Evolutionary conservation across 2,329 filamentous ascomycete genomes (phyloP), one percentile per base, ranked within the genome.

Genomic region (Shiraia sp.): DNA sequence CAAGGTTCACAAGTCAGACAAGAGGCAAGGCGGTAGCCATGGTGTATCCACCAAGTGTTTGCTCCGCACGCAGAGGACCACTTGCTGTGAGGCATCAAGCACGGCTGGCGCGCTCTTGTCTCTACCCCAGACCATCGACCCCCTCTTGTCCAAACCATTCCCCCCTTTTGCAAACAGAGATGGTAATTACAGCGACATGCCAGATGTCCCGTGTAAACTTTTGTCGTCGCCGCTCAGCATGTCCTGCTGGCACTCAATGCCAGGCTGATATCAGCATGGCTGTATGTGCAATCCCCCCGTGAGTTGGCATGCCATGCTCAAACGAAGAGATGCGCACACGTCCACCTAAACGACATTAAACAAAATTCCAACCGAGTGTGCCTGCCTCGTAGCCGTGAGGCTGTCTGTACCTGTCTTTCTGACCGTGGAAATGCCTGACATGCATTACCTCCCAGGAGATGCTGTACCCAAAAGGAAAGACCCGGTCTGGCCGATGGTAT

Each of bases 381-480:
- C 70, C 69, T 55, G 63, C 63, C 63, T 62, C 63, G 58, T 63
- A 67, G 71, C 71, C 71, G 71, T 65, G 71, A 72, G 71, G 70
- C 71, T 66, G 50, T 68, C 19, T 55, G 49, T 55, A 61, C 61
- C 62, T 60, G 55, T 71, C 58, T 63, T 62, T 69, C 53, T 30
- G 35, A 38, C 35, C 35, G 22, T 15, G 56, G 57, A 70, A 72
- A 70, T 72, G 70, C 68, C 62, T 53, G 63, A 72, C 62, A 69
- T 71, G 65, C 68, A 60, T 22, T 65, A 61, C 71, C 69, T 71
- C 69, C 69, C 68, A 68, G 66, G 19, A 69, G 63, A 69, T 68
- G 70, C 74, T 69, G 66, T 51, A 52, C 51, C 47, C 49, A 51
- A 68, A 65, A 65, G 56, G 59, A 68, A 66, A 65, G 56, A 62